Base-by-base conservation (phyloP, 2,329 filamentous ascomycete species). In the Xylariaceae sp. region DNA sequence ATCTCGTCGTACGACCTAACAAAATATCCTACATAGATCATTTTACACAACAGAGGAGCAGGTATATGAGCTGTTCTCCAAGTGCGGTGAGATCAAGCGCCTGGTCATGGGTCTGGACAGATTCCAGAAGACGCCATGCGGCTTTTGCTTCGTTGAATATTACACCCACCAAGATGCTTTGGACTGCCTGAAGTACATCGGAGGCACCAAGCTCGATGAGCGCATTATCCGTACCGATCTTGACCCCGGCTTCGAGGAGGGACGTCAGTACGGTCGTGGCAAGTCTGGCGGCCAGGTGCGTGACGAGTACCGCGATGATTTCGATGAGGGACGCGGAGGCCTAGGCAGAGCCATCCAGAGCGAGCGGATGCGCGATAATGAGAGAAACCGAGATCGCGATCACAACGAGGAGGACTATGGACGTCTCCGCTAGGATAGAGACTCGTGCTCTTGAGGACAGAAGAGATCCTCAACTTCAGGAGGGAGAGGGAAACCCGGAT, bases 31-130 rank as follows among this genome's bases (percentile, higher is more conserved):
- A 46, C 59, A n/a, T n/a, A 90, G 88, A 47, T 95, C 91, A 38
- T 96, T 96, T 75, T 96, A 96, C 78, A 99, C 94, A 19, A 99
- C 94, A 49, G 94, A 99, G 69, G 94, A 99, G 73, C 94, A 99
- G 69, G 96, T 99, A 52, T 92, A 97, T 71, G 92, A 97, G 71
- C 83, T 96, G 42, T 96, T 96, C 70, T 85, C 87, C 52, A 96
- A 96, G 78, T 92, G 90, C 71, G 94, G 94, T 63, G 94, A 97
- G 75, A 95, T 99, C 73, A 99, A 99, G 74, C 89, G 94, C 27
- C 82, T 99, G 42, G 83, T 99, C 58, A 99, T 99, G 94, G 94
- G 94, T 44, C 83, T 99, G 45, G 94, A 99, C 68, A 87, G 94
- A 50, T 96, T 94, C 76, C 88, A 87, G 71, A 99, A 99, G 76